Evolutionary conservation across 345 rosid species (phyloP).

Genomic region (Lumnitzera littorea): DNA sequence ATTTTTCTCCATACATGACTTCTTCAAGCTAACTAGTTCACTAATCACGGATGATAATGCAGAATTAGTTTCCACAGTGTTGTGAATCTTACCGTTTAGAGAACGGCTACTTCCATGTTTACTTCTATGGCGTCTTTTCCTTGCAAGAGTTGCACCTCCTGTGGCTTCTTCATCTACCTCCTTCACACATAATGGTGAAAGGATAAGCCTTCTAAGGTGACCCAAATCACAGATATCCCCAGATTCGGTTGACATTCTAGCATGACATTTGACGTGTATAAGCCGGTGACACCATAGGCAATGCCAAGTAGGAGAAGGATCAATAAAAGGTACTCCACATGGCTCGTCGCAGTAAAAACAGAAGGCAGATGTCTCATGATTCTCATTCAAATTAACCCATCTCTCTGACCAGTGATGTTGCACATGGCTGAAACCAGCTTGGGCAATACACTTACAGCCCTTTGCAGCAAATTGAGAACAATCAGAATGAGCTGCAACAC

Average conservation of each 20-base stretch:
- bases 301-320: slow-evolving; percentile 64
- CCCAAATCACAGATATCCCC: slow-evolving; percentile 64
- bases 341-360: slow-evolving; percentile 66
- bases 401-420: slow-evolving; percentile 64
- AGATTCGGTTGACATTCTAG: slow-evolving; percentile 50
- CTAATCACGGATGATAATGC: slow-evolving; percentile 20
- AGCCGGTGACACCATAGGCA: slow-evolving; percentile 71
- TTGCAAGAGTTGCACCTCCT: slow-evolving; percentile 24
- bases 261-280: slow-evolving; percentile 58
- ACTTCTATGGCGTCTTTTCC: slow-evolving; percentile 25
- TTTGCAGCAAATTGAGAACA: slow-evolving; percentile 55
- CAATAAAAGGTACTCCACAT: slow-evolving; percentile 58
- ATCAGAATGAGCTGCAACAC: slow-evolving; percentile 56
- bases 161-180: slow-evolving; percentile 24
- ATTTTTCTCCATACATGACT: slow-evolving; percentile 35
- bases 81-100: slow-evolving; percentile 30
- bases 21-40: slow-evolving; percentile 41
- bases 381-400: slow-evolving; percentile 58
- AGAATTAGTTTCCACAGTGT: slow-evolving; percentile 26
- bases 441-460: slow-evolving; percentile 62
- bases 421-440: slow-evolving; percentile 44
- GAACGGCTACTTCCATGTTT: slow-evolving; percentile 23
- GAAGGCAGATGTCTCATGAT: slow-evolving; percentile 48
- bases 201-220: slow-evolving; percentile 46
- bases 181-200: slow-evolving; percentile 58